Evolutionary conservation across 768 basidiomycete species (phyloP).

Genomic region (Crassisporium funariophilum): DNA sequence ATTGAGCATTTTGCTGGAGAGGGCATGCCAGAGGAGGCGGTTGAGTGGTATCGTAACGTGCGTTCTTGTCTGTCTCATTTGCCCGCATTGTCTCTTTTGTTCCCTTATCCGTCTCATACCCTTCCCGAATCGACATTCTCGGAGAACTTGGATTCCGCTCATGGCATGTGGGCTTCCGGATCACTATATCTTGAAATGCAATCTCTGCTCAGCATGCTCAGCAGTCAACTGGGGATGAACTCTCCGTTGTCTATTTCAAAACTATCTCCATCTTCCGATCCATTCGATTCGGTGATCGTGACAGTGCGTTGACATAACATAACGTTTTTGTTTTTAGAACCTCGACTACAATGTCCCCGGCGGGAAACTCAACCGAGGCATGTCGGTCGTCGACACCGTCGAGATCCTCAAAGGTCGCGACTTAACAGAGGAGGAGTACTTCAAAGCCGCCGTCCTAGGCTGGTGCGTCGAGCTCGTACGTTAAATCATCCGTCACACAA

Average conservation of each 20-base stretch:
- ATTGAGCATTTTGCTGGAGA: slow-evolving; percentile 64
- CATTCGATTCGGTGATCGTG: not conserved
- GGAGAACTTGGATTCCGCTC: no score
- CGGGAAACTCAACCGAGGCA: slow-evolving; percentile 95
- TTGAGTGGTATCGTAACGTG: slow-evolving; percentile 84
- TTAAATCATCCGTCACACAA: no score
- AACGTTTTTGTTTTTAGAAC: slow-evolving; percentile 47
- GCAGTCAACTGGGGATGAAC: no score
- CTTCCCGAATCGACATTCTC: no score
- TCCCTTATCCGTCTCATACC: not conserved
- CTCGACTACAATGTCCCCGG: slow-evolving; percentile 95
- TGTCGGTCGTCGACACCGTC: slow-evolving; percentile 92
- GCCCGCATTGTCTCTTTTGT: not conserved
- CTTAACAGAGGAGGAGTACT: slow-evolving; percentile 83
- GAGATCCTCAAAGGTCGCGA: slow-evolving; percentile 78
- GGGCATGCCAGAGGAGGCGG: slow-evolving; percentile 82
- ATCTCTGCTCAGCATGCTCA: no score
- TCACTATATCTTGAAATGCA: no score
- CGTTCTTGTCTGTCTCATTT: slow-evolving; percentile 22
- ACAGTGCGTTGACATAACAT: slow-evolving; percentile 6
- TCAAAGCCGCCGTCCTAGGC: slow-evolving; percentile 84
- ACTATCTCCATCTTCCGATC: no score
- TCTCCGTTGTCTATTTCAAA: no score
- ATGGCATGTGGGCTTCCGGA: no score
- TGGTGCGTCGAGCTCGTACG: slow-evolving; percentile 96